Percentiles rank a stretch among this genome's conserved stretches.
phyloP scores from a whole-genome alignment of 1,284 basidiomycete genomes.

The Leccinum ponderosum region DNA sequence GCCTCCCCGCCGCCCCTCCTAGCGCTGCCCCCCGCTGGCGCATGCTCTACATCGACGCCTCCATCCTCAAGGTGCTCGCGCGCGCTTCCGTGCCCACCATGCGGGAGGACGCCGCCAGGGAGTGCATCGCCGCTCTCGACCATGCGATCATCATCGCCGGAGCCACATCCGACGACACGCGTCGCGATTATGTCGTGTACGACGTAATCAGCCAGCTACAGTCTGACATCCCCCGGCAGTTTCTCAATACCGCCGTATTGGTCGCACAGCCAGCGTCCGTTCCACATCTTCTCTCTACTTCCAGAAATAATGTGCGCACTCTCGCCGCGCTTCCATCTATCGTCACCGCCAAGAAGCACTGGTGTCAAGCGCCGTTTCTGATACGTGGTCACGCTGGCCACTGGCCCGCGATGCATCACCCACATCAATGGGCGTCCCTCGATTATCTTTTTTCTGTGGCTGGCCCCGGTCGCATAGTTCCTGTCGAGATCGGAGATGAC shows the following conservation, averaged over 20 bases:
- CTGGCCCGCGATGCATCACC: constrained; percentile 70
- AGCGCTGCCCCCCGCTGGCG: constrained; percentile 46
- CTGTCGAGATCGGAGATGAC: constrained; percentile 86
- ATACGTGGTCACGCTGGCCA: constrained; percentile 58
- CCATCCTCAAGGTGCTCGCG: constrained; percentile 51
- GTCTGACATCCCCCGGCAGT: constrained; percentile 13
- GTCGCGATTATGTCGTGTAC: constrained; percentile 57
- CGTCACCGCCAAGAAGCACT: constrained; percentile 46
- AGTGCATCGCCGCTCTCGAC: constrained; percentile 66
- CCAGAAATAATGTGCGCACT: constrained; percentile 37
- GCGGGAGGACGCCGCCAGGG: constrained; percentile 25
- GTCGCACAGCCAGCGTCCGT: constrained; percentile 9
- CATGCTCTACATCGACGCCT: constrained; percentile 65
- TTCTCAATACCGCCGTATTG: constrained; percentile 18
- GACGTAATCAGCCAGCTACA: constrained; percentile 58
- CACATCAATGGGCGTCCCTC: constrained; percentile 65
- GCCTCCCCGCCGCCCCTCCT: constrained; percentile 33
- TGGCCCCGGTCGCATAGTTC: constrained; percentile 83
- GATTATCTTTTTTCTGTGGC: constrained; percentile 67
- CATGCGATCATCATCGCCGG: constrained; percentile 84
- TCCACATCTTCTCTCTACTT: constrained; percentile 20
- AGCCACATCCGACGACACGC: constrained; percentile 56
- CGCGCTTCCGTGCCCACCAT: constrained; percentile 35
- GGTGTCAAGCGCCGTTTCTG: constrained; percentile 67
- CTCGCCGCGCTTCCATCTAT: constrained; percentile 54